Base-by-base conservation (phyloP, 805 yeast genomes). In the Kuraishia piskuri region DNA sequence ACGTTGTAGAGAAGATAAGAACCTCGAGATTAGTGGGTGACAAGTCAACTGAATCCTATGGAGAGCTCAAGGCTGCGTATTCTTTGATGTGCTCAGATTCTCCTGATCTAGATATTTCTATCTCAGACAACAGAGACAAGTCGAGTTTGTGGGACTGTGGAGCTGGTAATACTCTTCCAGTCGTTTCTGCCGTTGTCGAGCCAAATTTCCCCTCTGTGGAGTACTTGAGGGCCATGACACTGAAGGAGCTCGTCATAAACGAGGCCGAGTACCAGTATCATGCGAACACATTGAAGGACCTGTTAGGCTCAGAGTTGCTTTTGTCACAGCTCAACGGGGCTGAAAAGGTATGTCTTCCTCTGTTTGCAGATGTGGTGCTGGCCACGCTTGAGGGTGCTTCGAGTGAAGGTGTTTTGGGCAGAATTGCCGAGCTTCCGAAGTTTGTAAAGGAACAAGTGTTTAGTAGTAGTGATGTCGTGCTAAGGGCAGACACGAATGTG, bases 41-140 rank as follows among this genome's bases (percentile, higher is more conserved):
- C 26, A 37, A 50, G 19, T 51, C 57, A 6, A 54, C 55, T 1
- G 49, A 46, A 8, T 31, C 14, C n/a, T 31, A 31, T 31, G 14
- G 40, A 31, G 45, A 54, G 9, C 46, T 49, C 53, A 60, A 46
- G 55, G 53, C 12, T 49, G 56, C 47, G 50, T 57, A 54, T n/a
- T 61, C 55, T 50, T 61, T 14, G 47, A 47, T 47, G 57, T 62
- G 63, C 46, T 63, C 63, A 2, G 52, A 45, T 2, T 25, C 58
- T 36, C 37, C 14, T 0, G 66, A 61, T 25, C 69, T 69, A 21
- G 68, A 64, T 49, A 62, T 63, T 5, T 71, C 69, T 17, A 53
- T 70, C 8, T 61, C 59, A 22, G 92, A 88, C 62, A 84, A 84
- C 58, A 73, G 92, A 53, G 94, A 88, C 60, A 65, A 70, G 53